Base-by-base conservation (phyloP, 441 rosid genomes). In the Sinapis alba region DNA sequence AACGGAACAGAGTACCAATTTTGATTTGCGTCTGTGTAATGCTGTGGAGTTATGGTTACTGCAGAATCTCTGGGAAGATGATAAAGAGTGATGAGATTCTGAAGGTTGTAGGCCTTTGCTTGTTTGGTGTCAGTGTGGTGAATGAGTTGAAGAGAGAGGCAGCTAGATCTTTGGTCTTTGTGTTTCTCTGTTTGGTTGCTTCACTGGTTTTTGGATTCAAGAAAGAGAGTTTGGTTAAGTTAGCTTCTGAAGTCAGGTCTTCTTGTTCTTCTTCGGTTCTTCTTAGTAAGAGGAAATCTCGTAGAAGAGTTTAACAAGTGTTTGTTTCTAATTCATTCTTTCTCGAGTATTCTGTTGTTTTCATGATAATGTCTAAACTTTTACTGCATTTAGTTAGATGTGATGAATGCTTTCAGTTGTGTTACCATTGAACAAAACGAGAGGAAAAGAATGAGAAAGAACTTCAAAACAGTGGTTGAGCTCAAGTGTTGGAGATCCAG, bases 1-100 rank as follows among this genome's bases (percentile, higher is more conserved):
- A 78, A 34, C 65, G 27, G n/a, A 78, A 78, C 65, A 68, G 81
- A 73, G 38, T 73, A 45, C 74, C 57, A 54, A 12, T 73, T 56
- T 54, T 68, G 57, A 4, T 68, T 43, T 50, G 62, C 7, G 66
- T 68, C 45, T 73, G 71, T 62, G 27, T 73, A 12, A 5, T 78
- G 19, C 18, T 73, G 20, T 68, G 71, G 81, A 21, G 73, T 45
- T 78, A 9, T 45, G 74, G 81, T 13, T 67, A 43, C 27, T 68
- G 56, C 67, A 72, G 7, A 72, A 15, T 73, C 38, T 68, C 75
- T 30, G 71, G 78, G 62, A 57, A 62, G 45, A 34, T 68, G 50
- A 45, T 71, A 1, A 72, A 43, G 70, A 67, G 66, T 16, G 81
- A 73, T 13, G 1, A 18, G 24, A 18, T 73, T 62, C 50, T 78